These are phyloP conservation scores for Beauveria medogensis DNA, from an alignment of 2,329 filamentous ascomycete genomes.

Conservation along the genomic window DNA sequence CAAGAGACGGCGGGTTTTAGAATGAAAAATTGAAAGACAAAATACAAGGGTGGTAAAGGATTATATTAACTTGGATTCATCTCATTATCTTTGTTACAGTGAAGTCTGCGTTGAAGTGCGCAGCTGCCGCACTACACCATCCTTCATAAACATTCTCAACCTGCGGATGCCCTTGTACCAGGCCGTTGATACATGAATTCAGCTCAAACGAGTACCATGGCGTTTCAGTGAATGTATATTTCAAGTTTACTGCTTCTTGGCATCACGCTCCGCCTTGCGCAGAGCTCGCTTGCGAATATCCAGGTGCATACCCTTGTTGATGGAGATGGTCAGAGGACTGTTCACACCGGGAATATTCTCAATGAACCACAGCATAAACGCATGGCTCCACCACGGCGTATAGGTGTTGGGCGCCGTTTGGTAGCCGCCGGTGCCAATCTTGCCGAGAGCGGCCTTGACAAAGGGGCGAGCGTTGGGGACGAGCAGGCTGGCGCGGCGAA, in stretches of 20 bases:
- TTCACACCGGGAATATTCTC: slow-evolving; percentile 48
- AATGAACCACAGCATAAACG: slow-evolving; percentile 77
- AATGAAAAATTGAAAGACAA: not conserved
- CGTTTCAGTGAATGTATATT: not conserved
- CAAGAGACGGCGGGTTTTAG: not conserved
- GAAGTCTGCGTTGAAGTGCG: no score
- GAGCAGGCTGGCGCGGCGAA: slow-evolving; percentile 66
- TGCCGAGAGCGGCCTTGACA: slow-evolving; percentile 68
- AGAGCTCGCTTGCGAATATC: slow-evolving; percentile 76
- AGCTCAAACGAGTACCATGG: not conserved
- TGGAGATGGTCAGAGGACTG: slow-evolving; percentile 36
- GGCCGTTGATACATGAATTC: not conserved
- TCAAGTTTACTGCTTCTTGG: slow-evolving; percentile 50
- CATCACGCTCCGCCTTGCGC: slow-evolving; percentile 74
- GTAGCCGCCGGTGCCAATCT: slow-evolving; percentile 74
- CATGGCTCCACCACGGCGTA: slow-evolving; percentile 91
- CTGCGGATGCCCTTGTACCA: no score
- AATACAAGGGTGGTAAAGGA: not conserved
- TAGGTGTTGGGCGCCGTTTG: slow-evolving; percentile 76
- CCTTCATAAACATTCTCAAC: not conserved
- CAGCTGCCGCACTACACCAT: not conserved
- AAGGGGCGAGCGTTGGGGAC: slow-evolving; percentile 79
- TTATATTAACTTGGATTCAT: not conserved
- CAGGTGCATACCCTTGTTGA: slow-evolving; percentile 64
- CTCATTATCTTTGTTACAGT: not conserved